A percentile compares a stretch with the other conserved stretches of the same genome.
phyloP scores from a whole-genome alignment of 345 rosid species.

The Diplotaxis tenuifolia region DNA sequence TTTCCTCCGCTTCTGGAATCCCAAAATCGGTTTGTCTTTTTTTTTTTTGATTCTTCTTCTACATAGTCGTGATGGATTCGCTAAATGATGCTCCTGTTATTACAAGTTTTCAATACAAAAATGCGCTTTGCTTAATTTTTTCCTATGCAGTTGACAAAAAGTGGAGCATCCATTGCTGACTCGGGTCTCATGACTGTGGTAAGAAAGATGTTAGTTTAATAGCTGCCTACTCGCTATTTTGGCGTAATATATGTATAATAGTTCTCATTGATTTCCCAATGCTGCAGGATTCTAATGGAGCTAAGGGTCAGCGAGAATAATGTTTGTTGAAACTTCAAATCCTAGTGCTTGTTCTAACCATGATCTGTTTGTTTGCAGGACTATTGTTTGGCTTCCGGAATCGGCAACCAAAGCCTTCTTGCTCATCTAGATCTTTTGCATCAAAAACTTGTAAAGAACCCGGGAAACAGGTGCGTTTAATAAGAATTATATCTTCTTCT shows the following conservation, averaged over 20 bases:
- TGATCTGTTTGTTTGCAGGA: conserved; percentile 46
- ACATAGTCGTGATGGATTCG: not conserved
- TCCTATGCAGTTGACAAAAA: conserved; percentile 37
- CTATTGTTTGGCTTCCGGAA: conserved; percentile 24
- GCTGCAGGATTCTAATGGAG: conserved; percentile 59
- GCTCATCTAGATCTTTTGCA: conserved; percentile 58
- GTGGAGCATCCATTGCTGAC: conserved; percentile 24
- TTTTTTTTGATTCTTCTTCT: not conserved
- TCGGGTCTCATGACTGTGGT: conserved; percentile 37
- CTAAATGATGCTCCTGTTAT: not conserved
- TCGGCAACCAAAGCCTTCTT: conserved; percentile 22
- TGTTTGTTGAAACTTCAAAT: not conserved
- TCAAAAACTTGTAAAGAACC: conserved; percentile 56
- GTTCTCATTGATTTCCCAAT: conserved; percentile 23
- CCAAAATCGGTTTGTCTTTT: conserved; percentile 17
- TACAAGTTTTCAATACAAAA: too few species aligned
- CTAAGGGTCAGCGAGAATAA: conserved; percentile 52
- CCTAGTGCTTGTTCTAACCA: conserved; percentile 10
- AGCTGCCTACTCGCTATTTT: conserved; percentile 3
- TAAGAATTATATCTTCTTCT: not conserved
- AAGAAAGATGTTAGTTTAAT: conserved; percentile 32
- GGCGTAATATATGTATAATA: conserved; percentile 26
- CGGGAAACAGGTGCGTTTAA: conserved; percentile 46
- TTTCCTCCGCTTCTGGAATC: conserved; percentile 18
- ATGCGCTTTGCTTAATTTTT: not conserved